phyloP scores from a whole-genome alignment of 768 basidiomycete species.

The Gymnopilus junonius region DNA sequence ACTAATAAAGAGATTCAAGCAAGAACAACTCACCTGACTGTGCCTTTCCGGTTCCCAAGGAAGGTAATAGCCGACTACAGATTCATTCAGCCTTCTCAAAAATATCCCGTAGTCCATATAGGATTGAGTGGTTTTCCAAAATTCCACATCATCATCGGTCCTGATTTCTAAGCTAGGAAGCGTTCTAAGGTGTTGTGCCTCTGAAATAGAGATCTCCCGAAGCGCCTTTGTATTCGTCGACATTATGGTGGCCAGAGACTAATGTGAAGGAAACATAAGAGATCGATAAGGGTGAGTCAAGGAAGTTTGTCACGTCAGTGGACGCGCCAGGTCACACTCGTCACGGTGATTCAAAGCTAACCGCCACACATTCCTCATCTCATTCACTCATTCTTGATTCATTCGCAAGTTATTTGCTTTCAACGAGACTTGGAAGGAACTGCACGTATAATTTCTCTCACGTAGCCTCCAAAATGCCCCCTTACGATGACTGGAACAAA shows the following conservation, averaged over 20 bases:
- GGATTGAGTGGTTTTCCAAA: constrained; percentile 74
- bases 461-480: constrained; percentile 49
- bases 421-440: not conserved
- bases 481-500: constrained; percentile 82
- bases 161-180: constrained; percentile 61
- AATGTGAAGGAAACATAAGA: not conserved
- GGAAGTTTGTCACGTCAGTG: constrained; percentile 6
- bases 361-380: not conserved
- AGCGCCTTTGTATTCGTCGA: constrained; percentile 20
- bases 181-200: constrained; percentile 19
- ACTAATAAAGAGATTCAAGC: not conserved
- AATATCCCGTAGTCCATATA: constrained; percentile 80
- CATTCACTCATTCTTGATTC: not conserved
- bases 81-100: constrained; percentile 74
- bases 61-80: constrained; percentile 70
- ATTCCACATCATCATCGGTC: constrained; percentile 71
- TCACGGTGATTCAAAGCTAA: constrained; percentile 14
- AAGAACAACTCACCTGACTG: constrained; percentile 37
- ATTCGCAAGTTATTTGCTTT: no score
- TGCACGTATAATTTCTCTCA: not conserved
- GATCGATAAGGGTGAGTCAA: not conserved
- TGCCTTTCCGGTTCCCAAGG: constrained; percentile 40
- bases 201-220: constrained; percentile 29
- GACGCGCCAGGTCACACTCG: constrained; percentile 17
- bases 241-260: not conserved